These are phyloP conservation scores for Caloboletus firmus DNA, from an alignment of 1,284 basidiomycete genomes.

Conservation along the genomic window DNA sequence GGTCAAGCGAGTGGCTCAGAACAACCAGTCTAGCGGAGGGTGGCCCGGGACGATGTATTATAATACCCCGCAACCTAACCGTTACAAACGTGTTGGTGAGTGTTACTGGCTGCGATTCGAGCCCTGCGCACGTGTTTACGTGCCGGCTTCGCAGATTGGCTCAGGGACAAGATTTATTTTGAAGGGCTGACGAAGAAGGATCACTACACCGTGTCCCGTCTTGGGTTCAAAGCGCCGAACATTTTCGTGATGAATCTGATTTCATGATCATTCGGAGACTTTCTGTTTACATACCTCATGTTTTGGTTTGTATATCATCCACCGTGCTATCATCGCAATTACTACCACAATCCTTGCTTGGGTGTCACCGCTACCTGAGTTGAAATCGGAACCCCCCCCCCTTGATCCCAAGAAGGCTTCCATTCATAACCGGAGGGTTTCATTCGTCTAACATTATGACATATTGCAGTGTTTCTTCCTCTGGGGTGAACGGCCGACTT, in stretches of 20 bases:
- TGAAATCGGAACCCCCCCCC: too few species aligned
- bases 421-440: background rate
- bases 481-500: too few species aligned
- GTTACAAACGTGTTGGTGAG: constrained; percentile 60
- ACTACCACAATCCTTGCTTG: background rate
- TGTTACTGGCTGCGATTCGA: constrained; percentile 5
- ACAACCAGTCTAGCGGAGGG: constrained; percentile 38
- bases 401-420: background rate
- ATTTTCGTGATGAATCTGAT: constrained; percentile 62
- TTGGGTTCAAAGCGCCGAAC: constrained; percentile 76
- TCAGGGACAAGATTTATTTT: constrained; percentile 68
- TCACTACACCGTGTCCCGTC: constrained; percentile 52
- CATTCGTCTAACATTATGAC: background rate
- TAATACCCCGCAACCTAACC: constrained; percentile 44
- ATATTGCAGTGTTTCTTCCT: background rate
- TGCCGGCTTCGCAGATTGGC: constrained; percentile 55
- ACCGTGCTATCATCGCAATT: background rate
- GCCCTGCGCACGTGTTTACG: constrained; percentile 1
- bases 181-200: constrained; percentile 64
- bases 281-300: constrained; percentile 3
- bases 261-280: constrained; percentile 19
- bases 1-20: constrained; percentile 56
- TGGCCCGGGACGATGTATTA: constrained; percentile 47
- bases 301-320: constrained; percentile 11
- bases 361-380: background rate